Evolutionary conservation across 495 filamentous ascomycete genomes (phyloP).

Genomic region (Elasticomyces elasticus): DNA sequence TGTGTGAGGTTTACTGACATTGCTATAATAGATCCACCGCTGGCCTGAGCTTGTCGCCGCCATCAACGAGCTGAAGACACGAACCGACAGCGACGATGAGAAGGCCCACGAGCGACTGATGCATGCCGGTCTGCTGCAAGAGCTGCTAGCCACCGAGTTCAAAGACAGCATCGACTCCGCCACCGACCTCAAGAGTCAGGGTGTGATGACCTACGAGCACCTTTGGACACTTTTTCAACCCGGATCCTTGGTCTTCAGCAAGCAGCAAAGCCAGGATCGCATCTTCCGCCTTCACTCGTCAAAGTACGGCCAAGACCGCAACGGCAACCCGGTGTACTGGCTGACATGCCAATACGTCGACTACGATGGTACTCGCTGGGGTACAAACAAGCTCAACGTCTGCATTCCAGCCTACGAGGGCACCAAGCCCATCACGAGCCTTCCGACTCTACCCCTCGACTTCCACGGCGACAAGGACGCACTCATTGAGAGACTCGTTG

Average conservation of each 20-base stretch:
- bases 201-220: conserved; percentile 50
- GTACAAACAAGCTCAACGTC: conserved; percentile 36
- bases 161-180: conserved; percentile 45
- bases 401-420: conserved; percentile 45
- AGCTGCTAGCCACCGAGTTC: conserved; percentile 50
- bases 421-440: conserved; percentile 44
- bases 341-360: conserved; percentile 42
- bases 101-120: conserved; percentile 23
- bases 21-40: conserved; percentile 47
- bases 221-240: conserved; percentile 49
- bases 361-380: conserved; percentile 51
- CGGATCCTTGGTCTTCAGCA: conserved; percentile 34
- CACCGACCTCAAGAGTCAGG: conserved; percentile 47
- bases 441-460: conserved; percentile 47
- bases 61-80: conserved; percentile 37
- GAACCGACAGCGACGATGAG: conserved; percentile 13
- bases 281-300: conserved; percentile 32
- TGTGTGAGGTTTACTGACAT: not conserved
- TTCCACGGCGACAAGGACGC: conserved; percentile 42
- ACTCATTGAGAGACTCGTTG: conserved; percentile 29
- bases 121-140: conserved; percentile 48
- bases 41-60: conserved; percentile 48
- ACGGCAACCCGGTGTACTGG: conserved; percentile 28
- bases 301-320: conserved; percentile 28
- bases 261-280: conserved; percentile 31